Base-by-base conservation (phyloP, 1,139 yeast species). In the Scheffersomyces parashehatae region DNA sequence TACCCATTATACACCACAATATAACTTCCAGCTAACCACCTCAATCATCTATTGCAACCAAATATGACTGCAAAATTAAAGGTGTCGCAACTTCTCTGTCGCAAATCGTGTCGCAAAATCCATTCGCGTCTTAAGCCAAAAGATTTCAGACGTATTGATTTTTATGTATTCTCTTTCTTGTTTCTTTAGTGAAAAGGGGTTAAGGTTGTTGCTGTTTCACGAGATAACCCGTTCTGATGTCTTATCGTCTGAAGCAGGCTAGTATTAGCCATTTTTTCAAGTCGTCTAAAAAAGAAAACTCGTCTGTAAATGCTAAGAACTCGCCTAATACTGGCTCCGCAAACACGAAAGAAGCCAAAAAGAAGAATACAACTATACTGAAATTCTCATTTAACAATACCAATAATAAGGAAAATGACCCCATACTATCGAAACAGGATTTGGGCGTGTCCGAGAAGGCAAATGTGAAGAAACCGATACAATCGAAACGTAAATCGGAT, bases 201-300 rank as follows among this genome's bases (percentile, higher is more conserved):
- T 1, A 20, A 20, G 26, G 4, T 5, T 6, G 7, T 5, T 2
- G 3, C 26, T 6, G 26, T 20, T 20, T 6, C 26, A 20, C 2
- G 9, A 20, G 8, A 20, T 20, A 20, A 20, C 12, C 33, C 2
- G 20, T 10, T 9, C 11, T 7, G 35, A 31, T 31, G 35, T 31
- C 35, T n/a, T 31, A 31, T 14, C 35, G 35, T 7, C 20, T 20
- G 42, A 48, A 44, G 12, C 72, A 67, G 47, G 59, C 58, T 26
- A 57, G 65, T 9, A 65, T 67, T 29, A 66, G 69, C 43, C 55
- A 51, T 32, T 67, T 67, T 51, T 65, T 52, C 59, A 38, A 41
- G 37, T 29, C 15, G 12, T 15, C 35, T 14, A 14, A 14, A 31
- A 20, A 20, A 20, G 26, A 20, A 20, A 20, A 5, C 26, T 8